These are phyloP conservation scores for Colletotrichum magnum DNA, from an alignment of 2,329 filamentous ascomycete genomes.

Conservation along the genomic window DNA sequence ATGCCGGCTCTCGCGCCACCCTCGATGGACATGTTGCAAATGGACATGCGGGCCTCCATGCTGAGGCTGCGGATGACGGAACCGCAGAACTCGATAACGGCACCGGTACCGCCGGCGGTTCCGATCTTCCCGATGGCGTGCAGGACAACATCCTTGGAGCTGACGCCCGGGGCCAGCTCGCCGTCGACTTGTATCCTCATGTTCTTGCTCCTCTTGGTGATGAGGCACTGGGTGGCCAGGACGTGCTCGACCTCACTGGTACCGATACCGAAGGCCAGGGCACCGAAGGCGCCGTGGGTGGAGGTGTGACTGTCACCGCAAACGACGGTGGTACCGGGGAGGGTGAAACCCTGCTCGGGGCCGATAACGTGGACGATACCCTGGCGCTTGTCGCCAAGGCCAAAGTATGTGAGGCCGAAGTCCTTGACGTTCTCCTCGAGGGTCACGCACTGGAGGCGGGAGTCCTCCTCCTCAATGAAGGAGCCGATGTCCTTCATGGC, in stretches of 20 bases:
- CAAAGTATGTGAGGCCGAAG: slow-evolving; percentile 97
- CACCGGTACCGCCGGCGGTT: slow-evolving; percentile 93
- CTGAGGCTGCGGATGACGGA: slow-evolving; percentile 90
- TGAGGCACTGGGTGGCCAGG: slow-evolving; percentile 93
- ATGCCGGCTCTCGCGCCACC: slow-evolving; percentile 95
- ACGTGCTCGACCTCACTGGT: slow-evolving; percentile 99
- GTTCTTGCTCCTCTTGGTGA: slow-evolving; percentile 97
- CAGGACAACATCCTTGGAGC: slow-evolving; percentile 95
- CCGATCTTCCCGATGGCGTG: slow-evolving; percentile 95
- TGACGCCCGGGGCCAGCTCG: slow-evolving; percentile 89
- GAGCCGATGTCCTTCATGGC: slow-evolving; percentile 92
- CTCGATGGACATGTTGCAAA: slow-evolving; percentile 99
- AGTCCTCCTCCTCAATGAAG: slow-evolving; percentile 96
- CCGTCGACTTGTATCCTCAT: slow-evolving; percentile 98
- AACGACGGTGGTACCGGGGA: slow-evolving; percentile 95
- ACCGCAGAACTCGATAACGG: slow-evolving; percentile 97
- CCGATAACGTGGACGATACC: slow-evolving; percentile 99
- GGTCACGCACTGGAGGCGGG: slow-evolving; percentile 92
- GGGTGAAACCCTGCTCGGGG: slow-evolving; percentile 97
- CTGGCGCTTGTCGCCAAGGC: slow-evolving; percentile 94
- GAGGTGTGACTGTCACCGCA: slow-evolving; percentile 99
- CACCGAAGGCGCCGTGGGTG: slow-evolving; percentile 96
- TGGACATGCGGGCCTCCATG: slow-evolving; percentile 99
- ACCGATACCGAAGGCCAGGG: slow-evolving; percentile 96
- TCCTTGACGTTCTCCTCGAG: slow-evolving; percentile 98